Conservation (phyloP, 129 eudicot genomes). For the Rutidosis leptorrhynchoides region DNA sequence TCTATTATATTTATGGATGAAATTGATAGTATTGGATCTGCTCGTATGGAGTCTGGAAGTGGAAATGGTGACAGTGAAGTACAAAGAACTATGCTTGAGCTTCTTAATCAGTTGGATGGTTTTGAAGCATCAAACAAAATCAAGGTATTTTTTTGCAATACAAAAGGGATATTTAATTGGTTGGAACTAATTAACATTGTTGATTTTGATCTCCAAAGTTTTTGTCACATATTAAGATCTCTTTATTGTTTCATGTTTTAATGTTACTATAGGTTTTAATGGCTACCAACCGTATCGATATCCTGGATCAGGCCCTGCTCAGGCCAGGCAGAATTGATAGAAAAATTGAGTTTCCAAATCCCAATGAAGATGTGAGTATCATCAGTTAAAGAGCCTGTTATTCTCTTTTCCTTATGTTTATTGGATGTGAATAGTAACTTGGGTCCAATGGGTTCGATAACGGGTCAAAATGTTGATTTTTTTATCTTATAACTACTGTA, state of each 20-base stretch:
- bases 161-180: background rate
- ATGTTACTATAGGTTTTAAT: constrained; percentile 38
- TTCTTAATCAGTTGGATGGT: constrained; percentile 46
- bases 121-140: constrained; percentile 47
- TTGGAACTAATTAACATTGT: background rate
- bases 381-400: background rate
- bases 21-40: constrained; percentile 45
- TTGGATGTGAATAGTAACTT: background rate
- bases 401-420: background rate
- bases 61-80: constrained; percentile 51
- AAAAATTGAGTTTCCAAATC: constrained; percentile 42
- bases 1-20: constrained; percentile 46
- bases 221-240: background rate
- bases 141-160: constrained; percentile 21
- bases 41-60: constrained; percentile 39
- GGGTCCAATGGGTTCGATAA: background rate
- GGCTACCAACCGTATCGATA: constrained; percentile 43
- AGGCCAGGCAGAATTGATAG: constrained; percentile 44
- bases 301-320: constrained; percentile 42
- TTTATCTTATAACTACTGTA: background rate
- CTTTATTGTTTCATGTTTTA: background rate
- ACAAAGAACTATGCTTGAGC: constrained; percentile 47
- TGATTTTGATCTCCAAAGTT: background rate
- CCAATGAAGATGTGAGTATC: constrained; percentile 32
- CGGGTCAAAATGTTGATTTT: background rate